Base-by-base conservation (phyloP, 345 rosid genomes). In the Eucalyptus brandiana region DNA sequence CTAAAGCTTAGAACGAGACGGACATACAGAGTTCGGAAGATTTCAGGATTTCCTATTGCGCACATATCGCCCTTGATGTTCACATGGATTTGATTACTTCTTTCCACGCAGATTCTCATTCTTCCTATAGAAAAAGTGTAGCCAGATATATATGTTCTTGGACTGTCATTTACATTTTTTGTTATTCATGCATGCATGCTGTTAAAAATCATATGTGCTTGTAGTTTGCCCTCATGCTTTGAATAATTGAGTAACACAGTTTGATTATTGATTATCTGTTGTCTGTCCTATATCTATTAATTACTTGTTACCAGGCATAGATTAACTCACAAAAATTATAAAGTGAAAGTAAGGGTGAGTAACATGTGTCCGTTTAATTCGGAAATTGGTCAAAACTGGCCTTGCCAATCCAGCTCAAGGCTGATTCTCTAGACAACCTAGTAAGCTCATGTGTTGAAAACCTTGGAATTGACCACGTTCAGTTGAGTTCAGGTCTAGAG, bases 331-430 rank as follows among this genome's bases (percentile, higher is more conserved):
- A 30, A 30, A 62, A 62, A 62, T 62, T 28, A 62, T 62, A 0
- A 30, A 13, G 69, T 6, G 17, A 30, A 62, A 62, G 4, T 13
- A 28, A 0, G 3, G 17, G 5, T 62, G 17, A 30, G 32, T 12
- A 62, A 13, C 9, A 62, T 5, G 34, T 14, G 17, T 30, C 17
- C 5, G 0, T 30, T 30, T 15, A 6, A 62, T 7, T 30, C 9
- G 3, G 72, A 14, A 62, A 62, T 1, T 28, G 0, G 10, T 62
- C 72, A 30, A 0, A 30, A 30, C 10, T 0, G 5, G 72, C 18
- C 69, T 62, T 14, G 37, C 34, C 17, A 3, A 3, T 62, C 18
- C 1, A 0, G 9, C 6, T 30, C 18, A 30, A 30, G 37, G 72
- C 18, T 4, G 3, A 12, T 13, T 62, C 72, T 0, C 17, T 4